These are phyloP conservation scores for Acacia pycnantha DNA, from an alignment of 331 rosid genomes.

Conservation along the genomic window DNA sequence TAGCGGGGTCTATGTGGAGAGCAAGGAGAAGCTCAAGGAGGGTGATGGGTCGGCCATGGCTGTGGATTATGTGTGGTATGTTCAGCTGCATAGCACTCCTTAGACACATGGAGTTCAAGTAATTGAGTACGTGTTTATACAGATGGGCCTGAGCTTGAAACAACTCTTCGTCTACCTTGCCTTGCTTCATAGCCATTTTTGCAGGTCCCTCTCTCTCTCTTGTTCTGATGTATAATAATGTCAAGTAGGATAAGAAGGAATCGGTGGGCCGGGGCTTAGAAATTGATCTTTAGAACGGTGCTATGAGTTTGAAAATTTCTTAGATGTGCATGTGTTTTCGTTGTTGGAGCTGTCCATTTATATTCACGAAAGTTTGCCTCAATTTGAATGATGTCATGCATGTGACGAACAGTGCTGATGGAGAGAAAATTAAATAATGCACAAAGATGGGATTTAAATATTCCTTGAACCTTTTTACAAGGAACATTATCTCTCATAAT, in stretches of 20 bases:
- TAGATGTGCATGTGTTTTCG: not conserved
- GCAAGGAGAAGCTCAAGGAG: not conserved
- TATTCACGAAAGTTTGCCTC: not conserved
- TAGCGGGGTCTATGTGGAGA: not conserved
- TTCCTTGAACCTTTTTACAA: too few species aligned
- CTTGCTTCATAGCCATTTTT: not conserved
- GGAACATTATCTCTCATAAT: too few species aligned
- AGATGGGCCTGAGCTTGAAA: conserved; percentile 42
- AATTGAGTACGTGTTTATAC: conserved; percentile 20
- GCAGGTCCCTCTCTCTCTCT: not conserved
- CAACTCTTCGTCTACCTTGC: conserved; percentile 18
- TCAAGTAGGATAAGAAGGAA: not conserved
- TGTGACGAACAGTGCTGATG: too few species aligned
- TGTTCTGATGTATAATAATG: not conserved
- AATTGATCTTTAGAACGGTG: not conserved
- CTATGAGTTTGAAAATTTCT: not conserved
- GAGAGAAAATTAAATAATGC: too few species aligned
- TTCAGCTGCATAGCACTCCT: conserved; percentile 45
- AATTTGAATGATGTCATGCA: too few species aligned
- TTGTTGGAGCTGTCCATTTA: not conserved
- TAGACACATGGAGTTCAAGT: conserved; percentile 38
- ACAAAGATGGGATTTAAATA: too few species aligned
- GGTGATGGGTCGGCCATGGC: conserved; percentile 29
- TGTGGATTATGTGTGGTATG: conserved; percentile 42
- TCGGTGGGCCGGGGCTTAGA: not conserved